Base-by-base conservation (phyloP, 148 eudicot species). In the Linanthus parryae region DNA sequence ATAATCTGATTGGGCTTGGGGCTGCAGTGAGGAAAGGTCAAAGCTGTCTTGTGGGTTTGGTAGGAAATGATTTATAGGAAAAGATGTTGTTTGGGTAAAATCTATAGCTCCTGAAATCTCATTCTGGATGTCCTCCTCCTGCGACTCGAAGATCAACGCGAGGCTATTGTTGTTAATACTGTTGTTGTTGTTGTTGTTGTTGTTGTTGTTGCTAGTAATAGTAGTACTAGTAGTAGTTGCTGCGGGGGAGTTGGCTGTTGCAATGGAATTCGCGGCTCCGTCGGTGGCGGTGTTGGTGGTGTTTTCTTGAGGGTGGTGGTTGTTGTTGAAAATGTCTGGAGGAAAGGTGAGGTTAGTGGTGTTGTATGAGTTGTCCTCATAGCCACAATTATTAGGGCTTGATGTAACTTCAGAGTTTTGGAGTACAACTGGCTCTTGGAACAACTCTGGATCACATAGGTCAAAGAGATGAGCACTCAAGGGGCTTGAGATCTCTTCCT, bases 401-500 rank as follows among this genome's bases (percentile, higher is more conserved):
- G 88, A 82, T 56, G 73, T 67, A 33, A 74, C 82, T 66, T 90
- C 92, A 0, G 85, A 72, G 56, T 72, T 75, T 31, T 80, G 87
- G 29, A 86, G 26, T 2, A n/a, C n/a, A n/a, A n/a, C n/a, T n/a
- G 95, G 56, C 22, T 80, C 87, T 1, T 65, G 57, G 37, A 82
- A 83, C 40, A 90, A 45, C 31, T 85, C 91, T 1, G 85, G 60
- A 34, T 90, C 80, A 53, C 76, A 78, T 3, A 85, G 70, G 2
- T 85, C 88, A 1, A 85, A 68, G 0, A 80, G 51, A 61, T 80
- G 85, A 48, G 74, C 73, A 57, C 64, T 74, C 26, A 77, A 41
- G 0, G 88, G 92, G 65, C 82, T 74, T 10, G 85, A 72, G 28
- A 83, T 51, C 10, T 78, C 84, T 34, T 85, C 85, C 97, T 89